Evolutionary conservation across 2,329 filamentous ascomycete species (phyloP).

Genomic region (Colletotrichum somersetense): DNA sequence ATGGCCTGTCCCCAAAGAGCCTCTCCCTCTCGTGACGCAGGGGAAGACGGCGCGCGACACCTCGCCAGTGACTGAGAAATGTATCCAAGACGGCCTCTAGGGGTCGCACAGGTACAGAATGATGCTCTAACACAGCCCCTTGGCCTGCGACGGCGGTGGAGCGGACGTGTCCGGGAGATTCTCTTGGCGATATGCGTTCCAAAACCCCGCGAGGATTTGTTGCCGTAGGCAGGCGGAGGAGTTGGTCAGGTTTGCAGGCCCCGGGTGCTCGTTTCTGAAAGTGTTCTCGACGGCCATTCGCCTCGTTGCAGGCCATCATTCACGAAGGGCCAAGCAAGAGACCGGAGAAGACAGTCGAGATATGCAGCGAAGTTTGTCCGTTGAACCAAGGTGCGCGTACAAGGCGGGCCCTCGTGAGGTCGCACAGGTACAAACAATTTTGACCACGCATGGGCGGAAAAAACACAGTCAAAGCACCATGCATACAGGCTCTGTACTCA

Average conservation of each 20-base stretch:
- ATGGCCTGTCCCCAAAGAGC: background rate
- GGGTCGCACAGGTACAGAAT: no score
- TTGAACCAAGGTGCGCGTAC: no score
- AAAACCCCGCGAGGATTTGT: background rate
- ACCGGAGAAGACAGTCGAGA: conserved; percentile 19
- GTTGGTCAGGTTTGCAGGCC: conserved; percentile 10
- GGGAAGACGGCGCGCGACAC: conserved; percentile 5
- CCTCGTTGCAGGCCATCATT: background rate
- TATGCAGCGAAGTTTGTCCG: conserved; percentile 28
- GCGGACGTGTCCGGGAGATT: background rate
- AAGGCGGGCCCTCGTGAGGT: no score
- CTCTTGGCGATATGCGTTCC: conserved; percentile 16
- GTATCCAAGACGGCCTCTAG: no score
- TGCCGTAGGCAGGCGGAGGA: conserved; percentile 20
- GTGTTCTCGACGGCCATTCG: conserved; percentile 8
- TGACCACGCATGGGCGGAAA: no score
- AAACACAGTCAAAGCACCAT: no score
- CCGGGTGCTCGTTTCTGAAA: background rate
- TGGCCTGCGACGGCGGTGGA: conserved; percentile 25
- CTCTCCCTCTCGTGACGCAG: background rate
- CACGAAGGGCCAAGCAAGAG: background rate
- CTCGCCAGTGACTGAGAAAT: background rate
- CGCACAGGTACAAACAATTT: no score
- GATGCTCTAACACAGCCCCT: no score
- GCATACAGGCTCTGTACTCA: no score